Conservation (phyloP, 306 rosid species). For the Carpinus viminea region DNA sequence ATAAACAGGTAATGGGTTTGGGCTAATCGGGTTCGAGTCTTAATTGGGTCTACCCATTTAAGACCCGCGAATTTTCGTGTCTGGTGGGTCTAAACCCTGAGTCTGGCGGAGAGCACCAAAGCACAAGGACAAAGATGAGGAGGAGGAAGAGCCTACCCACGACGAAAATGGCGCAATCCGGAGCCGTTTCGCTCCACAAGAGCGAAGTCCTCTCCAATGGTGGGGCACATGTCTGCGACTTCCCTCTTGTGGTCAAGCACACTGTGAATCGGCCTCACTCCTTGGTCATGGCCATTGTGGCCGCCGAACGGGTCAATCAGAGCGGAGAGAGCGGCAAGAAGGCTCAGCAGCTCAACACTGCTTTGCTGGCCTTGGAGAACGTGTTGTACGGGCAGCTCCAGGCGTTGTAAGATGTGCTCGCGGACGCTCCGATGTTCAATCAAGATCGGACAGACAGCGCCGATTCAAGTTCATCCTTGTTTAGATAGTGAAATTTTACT, state of each 20-base stretch:
- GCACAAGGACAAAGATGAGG: slow-evolving; percentile 64
- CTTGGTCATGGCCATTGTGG: slow-evolving; percentile 63
- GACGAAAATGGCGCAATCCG: slow-evolving; percentile 52
- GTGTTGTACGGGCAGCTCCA: slow-evolving; percentile 94
- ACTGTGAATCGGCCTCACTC: slow-evolving; percentile 79
- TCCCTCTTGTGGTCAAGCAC: slow-evolving; percentile 70
- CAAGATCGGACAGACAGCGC: slow-evolving; percentile 62
- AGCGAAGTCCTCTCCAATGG: slow-evolving; percentile 69
- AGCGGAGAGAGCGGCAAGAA: slow-evolving; percentile 49
- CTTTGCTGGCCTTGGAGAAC: slow-evolving; percentile 64
- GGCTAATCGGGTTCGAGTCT: no score
- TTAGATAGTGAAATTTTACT: neutral
- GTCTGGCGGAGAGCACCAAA: slow-evolving; percentile 51
- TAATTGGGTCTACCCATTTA: no score
- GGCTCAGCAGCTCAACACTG: slow-evolving; percentile 28
- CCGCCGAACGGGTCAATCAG: slow-evolving; percentile 74
- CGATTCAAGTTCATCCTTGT: slow-evolving; percentile 36
- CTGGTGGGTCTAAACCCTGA: no score
- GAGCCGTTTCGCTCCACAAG: slow-evolving; percentile 47
- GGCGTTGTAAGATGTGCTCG: slow-evolving; percentile 72
- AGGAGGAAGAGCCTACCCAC: slow-evolving; percentile 54
- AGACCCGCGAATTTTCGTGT: no score
- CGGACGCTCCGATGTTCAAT: slow-evolving; percentile 66
- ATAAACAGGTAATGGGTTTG: no score
- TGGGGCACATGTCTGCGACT: slow-evolving; percentile 58